Evolutionary conservation across 257 asterid species (phyloP).

Genomic region (Capsicum rhomboideum): DNA sequence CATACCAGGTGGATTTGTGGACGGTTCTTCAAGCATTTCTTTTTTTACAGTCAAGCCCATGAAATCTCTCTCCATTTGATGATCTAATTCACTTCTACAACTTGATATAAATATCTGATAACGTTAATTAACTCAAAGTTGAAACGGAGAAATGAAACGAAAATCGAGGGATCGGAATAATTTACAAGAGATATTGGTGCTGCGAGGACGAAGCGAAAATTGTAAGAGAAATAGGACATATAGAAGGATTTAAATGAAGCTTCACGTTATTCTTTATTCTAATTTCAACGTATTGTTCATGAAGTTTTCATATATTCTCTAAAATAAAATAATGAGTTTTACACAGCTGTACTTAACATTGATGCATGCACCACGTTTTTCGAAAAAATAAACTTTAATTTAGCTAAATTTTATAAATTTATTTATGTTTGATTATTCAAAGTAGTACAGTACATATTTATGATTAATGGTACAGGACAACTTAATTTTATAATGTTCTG

Average conservation of each 20-base stretch:
- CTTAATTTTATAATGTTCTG: background rate
- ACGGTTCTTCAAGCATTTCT: conserved; percentile 41
- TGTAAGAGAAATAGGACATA: background rate
- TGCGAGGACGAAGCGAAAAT: background rate
- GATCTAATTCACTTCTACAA: background rate
- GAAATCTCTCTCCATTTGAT: conserved; percentile 61
- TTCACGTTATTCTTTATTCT: background rate
- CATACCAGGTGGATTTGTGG: conserved; percentile 7
- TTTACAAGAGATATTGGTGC: background rate
- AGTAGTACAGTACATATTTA: background rate
- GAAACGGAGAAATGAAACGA: background rate
- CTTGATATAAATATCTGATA: background rate
- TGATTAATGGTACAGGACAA: background rate
- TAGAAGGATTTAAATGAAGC: background rate
- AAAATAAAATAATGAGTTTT: background rate
- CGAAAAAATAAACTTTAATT: background rate
- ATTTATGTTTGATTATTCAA: background rate
- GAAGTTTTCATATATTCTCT: background rate
- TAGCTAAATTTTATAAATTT: background rate
- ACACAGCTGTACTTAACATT: background rate
- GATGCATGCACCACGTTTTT: background rate
- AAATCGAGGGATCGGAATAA: background rate
- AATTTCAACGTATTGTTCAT: background rate
- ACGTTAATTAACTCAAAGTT: background rate
- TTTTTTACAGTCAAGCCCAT: conserved; percentile 59